phyloP scores from a whole-genome alignment of 805 yeast species.

The Myxozyma neglecta region DNA sequence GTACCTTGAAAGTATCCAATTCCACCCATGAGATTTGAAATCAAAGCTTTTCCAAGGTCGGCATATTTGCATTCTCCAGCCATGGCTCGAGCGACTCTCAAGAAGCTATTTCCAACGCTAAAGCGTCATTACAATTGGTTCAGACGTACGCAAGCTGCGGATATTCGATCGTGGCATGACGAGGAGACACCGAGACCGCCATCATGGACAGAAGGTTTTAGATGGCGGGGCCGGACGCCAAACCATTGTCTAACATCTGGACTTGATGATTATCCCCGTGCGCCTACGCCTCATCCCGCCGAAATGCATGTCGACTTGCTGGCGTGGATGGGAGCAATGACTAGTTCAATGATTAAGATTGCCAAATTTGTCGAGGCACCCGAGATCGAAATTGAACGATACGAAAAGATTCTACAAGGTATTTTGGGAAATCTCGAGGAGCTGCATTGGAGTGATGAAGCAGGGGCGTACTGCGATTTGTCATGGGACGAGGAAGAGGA shows the following conservation, averaged over 20 bases:
- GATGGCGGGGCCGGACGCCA: slow-evolving; percentile 91
- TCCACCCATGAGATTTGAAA: slow-evolving; percentile 87
- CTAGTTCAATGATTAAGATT: slow-evolving; percentile 72
- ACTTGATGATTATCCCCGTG: slow-evolving; percentile 91
- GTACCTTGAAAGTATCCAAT: slow-evolving; percentile 80
- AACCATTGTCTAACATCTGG: slow-evolving; percentile 91
- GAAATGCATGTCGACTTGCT: slow-evolving; percentile 88
- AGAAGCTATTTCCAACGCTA: slow-evolving; percentile 70
- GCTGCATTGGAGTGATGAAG: slow-evolving; percentile 75
- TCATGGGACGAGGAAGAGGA: slow-evolving; percentile 40
- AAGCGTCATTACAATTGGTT: slow-evolving; percentile 83
- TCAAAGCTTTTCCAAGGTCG: slow-evolving; percentile 55
- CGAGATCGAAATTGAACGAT: slow-evolving; percentile 57
- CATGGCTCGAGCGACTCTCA: slow-evolving; percentile 41
- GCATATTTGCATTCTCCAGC: slow-evolving; percentile 58
- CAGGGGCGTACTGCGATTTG: slow-evolving; percentile 76
- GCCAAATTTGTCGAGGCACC: slow-evolving; percentile 60
- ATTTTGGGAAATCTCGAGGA: slow-evolving; percentile 65
- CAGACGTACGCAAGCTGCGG: slow-evolving; percentile 76
- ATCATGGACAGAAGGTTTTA: slow-evolving; percentile 63
- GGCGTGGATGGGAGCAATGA: slow-evolving; percentile 93
- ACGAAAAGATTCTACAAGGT: slow-evolving; percentile 52
- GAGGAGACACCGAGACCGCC: slow-evolving; percentile 38
- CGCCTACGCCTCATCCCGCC: slow-evolving; percentile 74
- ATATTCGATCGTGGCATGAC: slow-evolving; percentile 68